These are phyloP conservation scores for Pseudophaeomoniella oleicola DNA, from an alignment of 2,329 filamentous ascomycete species.

Conservation along the genomic window DNA sequence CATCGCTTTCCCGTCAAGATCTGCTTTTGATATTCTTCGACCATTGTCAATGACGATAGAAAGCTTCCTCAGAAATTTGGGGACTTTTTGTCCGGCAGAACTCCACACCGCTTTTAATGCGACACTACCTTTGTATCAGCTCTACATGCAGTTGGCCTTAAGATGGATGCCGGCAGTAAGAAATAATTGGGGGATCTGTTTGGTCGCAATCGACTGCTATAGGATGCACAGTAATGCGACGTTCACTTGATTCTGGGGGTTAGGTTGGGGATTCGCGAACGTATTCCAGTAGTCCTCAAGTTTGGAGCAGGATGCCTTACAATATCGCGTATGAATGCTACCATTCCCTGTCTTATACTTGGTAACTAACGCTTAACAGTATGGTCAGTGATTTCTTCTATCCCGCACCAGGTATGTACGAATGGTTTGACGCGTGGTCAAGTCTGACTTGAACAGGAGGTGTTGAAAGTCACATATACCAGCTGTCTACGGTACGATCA, in stretches of 20 bases:
- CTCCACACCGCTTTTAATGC: slow-evolving; percentile 13
- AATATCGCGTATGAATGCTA: slow-evolving; percentile 46
- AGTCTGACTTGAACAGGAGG: slow-evolving; percentile 40
- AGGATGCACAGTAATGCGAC: too few species aligned
- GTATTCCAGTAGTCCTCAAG: too few species aligned
- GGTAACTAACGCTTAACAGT: slow-evolving; percentile 22
- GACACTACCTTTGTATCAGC: too few species aligned
- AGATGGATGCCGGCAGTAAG: too few species aligned
- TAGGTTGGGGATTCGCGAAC: too few species aligned
- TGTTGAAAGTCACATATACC: slow-evolving; percentile 96
- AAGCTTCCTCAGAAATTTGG: slow-evolving; percentile 3
- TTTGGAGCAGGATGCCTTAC: slow-evolving; percentile 42
- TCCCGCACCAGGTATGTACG: slow-evolving; percentile 58
- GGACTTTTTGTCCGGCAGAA: slow-evolving; percentile 14
- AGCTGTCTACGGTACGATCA: slow-evolving; percentile 57
- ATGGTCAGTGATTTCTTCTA: slow-evolving; percentile 99
- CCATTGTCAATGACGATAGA: slow-evolving; percentile 3
- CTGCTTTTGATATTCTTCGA: too few species aligned
- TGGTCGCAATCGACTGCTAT: too few species aligned
- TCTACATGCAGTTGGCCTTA: too few species aligned
- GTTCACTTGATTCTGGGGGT: too few species aligned
- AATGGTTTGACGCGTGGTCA: not conserved
- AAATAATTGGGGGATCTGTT: too few species aligned
- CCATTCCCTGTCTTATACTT: not conserved
- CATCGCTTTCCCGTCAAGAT: too few species aligned